Percentiles rank a stretch among this genome's conserved stretches.
Evolutionary conservation across 2,329 filamentous ascomycete species (phyloP).

Genomic region (Colletotrichum plurivorum): DNA sequence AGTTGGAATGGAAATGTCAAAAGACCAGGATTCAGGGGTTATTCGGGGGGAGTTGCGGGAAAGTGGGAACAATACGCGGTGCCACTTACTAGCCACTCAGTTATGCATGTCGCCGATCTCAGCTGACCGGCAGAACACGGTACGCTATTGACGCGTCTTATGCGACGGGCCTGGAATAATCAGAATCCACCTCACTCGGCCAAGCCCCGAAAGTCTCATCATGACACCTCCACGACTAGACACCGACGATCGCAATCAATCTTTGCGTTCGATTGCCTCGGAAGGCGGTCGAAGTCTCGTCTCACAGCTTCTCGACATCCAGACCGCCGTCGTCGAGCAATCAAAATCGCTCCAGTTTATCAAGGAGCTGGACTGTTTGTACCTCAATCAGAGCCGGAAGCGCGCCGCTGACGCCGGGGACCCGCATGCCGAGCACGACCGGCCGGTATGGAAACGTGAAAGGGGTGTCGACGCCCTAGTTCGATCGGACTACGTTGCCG

Average conservation of each 20-base stretch:
- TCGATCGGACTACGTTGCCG: neutral
- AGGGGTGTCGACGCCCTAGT: neutral
- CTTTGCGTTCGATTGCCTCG: neutral
- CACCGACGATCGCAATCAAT: neutral
- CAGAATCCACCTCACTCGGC: neutral
- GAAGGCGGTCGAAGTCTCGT: neutral
- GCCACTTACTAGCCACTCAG: conserved; percentile 21
- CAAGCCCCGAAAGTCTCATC: neutral
- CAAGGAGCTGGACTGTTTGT: neutral
- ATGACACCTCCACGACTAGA: neutral
- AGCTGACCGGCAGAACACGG: neutral
- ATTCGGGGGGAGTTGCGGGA: neutral
- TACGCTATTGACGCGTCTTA: conserved; percentile 16
- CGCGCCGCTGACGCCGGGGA: neutral
- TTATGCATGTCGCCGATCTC: neutral
- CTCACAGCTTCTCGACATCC: neutral
- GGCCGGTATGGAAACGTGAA: neutral
- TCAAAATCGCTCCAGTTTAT: conserved; percentile 11
- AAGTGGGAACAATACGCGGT: conserved; percentile 21
- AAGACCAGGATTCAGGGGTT: conserved; percentile 1
- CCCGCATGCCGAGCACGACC: neutral
- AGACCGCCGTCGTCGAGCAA: conserved; percentile 3
- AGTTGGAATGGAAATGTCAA: neutral
- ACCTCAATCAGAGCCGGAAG: conserved; percentile 1
- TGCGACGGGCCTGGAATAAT: neutral